A percentile compares a stretch with the other conserved stretches of the same genome.
These are phyloP conservation scores for Saccharum officinarum DNA, from an alignment of 176 grass and related monocot genomes.

Conservation along the genomic window DNA sequence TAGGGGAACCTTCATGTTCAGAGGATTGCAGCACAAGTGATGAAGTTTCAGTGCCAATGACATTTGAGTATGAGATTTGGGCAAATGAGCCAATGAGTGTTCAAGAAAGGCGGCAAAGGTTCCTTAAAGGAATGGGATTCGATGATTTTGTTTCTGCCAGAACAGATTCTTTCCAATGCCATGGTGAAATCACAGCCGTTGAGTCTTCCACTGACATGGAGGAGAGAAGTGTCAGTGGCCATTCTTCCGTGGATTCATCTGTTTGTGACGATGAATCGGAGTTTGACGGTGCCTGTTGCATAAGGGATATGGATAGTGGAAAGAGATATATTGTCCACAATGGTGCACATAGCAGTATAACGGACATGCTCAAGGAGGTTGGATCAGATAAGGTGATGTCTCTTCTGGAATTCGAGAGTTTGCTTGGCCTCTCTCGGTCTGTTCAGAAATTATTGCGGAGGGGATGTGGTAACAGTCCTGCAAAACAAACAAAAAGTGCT, in stretches of 20 bases:
- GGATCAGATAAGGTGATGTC: constrained; percentile 64
- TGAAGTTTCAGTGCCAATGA: constrained; percentile 18
- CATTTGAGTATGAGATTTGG: constrained; percentile 59
- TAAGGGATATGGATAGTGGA: constrained; percentile 55
- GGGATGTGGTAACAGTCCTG: background rate
- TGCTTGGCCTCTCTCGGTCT: constrained; percentile 53
- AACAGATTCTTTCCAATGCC: constrained; percentile 13
- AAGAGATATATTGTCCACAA: constrained; percentile 47
- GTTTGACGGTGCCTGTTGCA: constrained; percentile 32
- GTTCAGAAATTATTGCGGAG: constrained; percentile 43
- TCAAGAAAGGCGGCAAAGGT: constrained; percentile 70
- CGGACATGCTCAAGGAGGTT: constrained; percentile 58
- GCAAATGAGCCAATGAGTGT: constrained; percentile 58
- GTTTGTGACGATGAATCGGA: constrained; percentile 23
- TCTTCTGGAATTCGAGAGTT: constrained; percentile 59
- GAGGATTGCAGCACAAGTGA: constrained; percentile 46
- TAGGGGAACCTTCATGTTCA: constrained; percentile 51
- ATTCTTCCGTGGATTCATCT: constrained; percentile 31
- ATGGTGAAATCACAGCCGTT: constrained; percentile 28
- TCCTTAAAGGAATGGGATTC: constrained; percentile 65
- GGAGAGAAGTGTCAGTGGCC: constrained; percentile 28
- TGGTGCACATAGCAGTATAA: constrained; percentile 14
- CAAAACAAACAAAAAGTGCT: background rate
- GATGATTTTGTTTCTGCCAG: constrained; percentile 36
- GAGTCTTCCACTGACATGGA: constrained; percentile 33